Conservation (phyloP, 176 grass and related monocot species). For the Carex pumila region DNA sequence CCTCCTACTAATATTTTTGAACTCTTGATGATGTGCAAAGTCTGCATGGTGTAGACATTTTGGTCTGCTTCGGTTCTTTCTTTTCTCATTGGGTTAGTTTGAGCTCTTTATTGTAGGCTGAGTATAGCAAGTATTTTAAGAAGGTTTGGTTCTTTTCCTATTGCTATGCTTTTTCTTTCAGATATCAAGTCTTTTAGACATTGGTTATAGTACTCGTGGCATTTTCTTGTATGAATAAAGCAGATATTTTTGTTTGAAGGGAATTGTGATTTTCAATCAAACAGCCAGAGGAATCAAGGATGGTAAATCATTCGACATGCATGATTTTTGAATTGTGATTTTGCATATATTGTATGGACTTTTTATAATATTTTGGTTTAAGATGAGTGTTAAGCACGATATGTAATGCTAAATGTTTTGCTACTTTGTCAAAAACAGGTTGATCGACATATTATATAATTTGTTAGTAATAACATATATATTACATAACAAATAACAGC, state of each 20-base stretch:
- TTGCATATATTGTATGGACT: not conserved
- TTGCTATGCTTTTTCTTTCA: not conserved
- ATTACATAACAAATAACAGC: too few relatives aligned
- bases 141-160: not conserved
- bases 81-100: not conserved
- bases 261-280: not conserved
- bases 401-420: too few relatives aligned
- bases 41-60: not conserved
- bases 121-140: not conserved
- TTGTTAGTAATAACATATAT: too few relatives aligned
- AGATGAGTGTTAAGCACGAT: not conserved
- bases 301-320: not conserved
- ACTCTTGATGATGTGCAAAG: not conserved
- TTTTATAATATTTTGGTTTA: not conserved
- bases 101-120: not conserved
- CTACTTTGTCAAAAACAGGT: too few relatives aligned
- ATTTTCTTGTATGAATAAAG: conserved; percentile 3
- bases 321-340: not conserved
- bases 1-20: not conserved
- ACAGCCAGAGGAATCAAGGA: not conserved
- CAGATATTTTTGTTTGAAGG: not conserved
- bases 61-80: not conserved
- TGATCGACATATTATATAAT: too few relatives aligned
- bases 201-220: not conserved
- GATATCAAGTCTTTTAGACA: not conserved